A percentile compares a stretch with the other conserved stretches of the same genome.
These are phyloP conservation scores for Lecanicillium sp. DNA, from an alignment of 2,329 filamentous ascomycete genomes.

Conservation along the genomic window DNA sequence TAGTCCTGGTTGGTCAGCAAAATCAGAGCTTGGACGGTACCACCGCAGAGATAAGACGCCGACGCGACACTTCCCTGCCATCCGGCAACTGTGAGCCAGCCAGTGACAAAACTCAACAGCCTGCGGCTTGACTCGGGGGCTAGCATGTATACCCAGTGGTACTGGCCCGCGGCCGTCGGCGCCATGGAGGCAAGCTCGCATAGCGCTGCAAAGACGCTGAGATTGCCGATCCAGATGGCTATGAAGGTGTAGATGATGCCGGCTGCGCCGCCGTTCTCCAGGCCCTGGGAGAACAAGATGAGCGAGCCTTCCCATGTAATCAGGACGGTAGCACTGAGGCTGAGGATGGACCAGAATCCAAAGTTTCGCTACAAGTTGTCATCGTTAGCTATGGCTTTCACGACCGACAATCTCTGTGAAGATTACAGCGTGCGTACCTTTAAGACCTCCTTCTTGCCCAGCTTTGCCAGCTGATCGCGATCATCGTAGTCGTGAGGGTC, in stretches of 20 bases:
- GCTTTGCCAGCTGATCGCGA: slow-evolving; percentile 5
- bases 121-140: not conserved
- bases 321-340: slow-evolving; percentile 18
- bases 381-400: not conserved
- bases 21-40: not conserved
- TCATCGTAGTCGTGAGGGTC: slow-evolving; percentile 1
- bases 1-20: slow-evolving; percentile 1
- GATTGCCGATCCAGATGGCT: slow-evolving; percentile 38
- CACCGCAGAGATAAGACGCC: slow-evolving; percentile 3
- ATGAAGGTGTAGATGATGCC: slow-evolving; percentile 43
- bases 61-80: not conserved
- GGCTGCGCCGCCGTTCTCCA: slow-evolving; percentile 16
- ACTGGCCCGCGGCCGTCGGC: not conserved
- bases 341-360: slow-evolving; percentile 16
- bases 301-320: slow-evolving; percentile 19
- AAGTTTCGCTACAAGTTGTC: slow-evolving; percentile 14
- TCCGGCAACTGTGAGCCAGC: not conserved
- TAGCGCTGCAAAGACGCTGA: not conserved
- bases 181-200: slow-evolving; percentile 1
- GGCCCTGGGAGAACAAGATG: slow-evolving; percentile 17
- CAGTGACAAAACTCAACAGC: not conserved
- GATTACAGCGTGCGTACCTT: slow-evolving; percentile 4
- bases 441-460: slow-evolving; percentile 6
- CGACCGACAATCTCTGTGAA: too few relatives aligned
- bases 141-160: not conserved